Evolutionary conservation across 2,329 filamentous ascomycete species (phyloP), one percentile per base, ranked within the genome.

Genomic region (Zymoseptoria passerinii): DNA sequence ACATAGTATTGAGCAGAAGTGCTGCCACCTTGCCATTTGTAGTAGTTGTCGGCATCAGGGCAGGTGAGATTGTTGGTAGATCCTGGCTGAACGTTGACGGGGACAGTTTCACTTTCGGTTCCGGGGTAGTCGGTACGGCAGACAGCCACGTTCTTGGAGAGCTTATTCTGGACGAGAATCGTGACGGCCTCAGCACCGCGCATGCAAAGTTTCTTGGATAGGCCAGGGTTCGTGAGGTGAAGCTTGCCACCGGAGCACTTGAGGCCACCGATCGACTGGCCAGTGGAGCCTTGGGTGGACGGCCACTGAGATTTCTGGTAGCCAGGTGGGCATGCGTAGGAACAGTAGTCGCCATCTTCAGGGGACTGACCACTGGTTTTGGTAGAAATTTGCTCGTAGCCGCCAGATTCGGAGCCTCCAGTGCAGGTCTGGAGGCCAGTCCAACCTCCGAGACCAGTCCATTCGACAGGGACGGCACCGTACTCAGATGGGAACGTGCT

Each of bases 51-150:
- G 60, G 86, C 84, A 64, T 87, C 77, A 52, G 92, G 88, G 79
- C 90, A 92, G 71, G 89, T 90, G 64, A 99, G 77, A 40, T 79
- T 75, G 61, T 83, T 77, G 27, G 76, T 81, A 53, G 57, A 57
- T 59, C 88, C 88, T 55, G 88, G 76, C 4, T 74, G 65, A 50
- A 87, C 80, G 58, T 83, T 76, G 52, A 92, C 77, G 51, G 92
- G 89, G 59, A 97, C 82, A 56, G 88, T 89, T 85, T 96, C 92
- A 67, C 81, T 81, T 78, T 99, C 94, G 59, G 85, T 91, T 71
- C 91, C 92, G 62, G 94, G 94, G 77, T 99, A 99, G 74, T 96
- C 91, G 65, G 94, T 97, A 74, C 90, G 90, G 84, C 94, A 99
- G 66, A 95, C 82, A 50, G 87, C 82, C 28, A 89, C 87, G 50